A percentile compares a stretch with the other conserved stretches of the same genome.
phyloP scores from a whole-genome alignment of 495 filamentous ascomycete species.

The Pyrenula massariospora region DNA sequence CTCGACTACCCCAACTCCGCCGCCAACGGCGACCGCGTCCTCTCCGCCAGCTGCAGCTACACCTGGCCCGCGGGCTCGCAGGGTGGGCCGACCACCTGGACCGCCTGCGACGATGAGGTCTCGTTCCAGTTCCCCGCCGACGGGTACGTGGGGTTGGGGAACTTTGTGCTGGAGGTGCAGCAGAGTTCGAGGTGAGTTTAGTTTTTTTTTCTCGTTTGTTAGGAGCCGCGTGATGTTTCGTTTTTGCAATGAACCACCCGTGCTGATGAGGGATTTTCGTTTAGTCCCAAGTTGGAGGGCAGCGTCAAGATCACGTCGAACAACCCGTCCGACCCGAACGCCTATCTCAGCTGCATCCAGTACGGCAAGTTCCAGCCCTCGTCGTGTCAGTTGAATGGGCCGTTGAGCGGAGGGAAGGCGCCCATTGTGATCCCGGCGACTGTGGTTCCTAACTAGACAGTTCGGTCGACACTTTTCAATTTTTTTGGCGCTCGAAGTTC shows the following conservation, averaged over 20 bases:
- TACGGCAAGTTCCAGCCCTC: neutral
- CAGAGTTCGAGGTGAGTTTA: neutral
- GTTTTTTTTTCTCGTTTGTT: no score
- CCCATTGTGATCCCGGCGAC: neutral
- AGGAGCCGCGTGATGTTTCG: no score
- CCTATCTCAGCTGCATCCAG: neutral
- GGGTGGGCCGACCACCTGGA: neutral
- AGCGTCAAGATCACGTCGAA: neutral
- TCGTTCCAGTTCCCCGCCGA: neutral
- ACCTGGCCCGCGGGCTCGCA: neutral
- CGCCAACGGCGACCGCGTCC: no score
- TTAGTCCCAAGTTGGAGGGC: neutral
- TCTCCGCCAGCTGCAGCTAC: neutral
- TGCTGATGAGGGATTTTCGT: neutral
- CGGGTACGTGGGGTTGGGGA: neutral
- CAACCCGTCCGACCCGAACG: neutral
- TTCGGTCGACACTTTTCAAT: neutral
- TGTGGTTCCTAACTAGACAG: neutral
- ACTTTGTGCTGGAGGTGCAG: neutral
- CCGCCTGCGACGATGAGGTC: neutral
- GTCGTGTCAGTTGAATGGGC: neutral
- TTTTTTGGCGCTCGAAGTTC: neutral
- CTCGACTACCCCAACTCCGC: neutral
- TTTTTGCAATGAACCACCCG: neutral
- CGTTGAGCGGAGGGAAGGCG: neutral